A percentile compares a stretch with the other conserved stretches of the same genome.
Evolutionary conservation across 345 rosid species (phyloP).

Genomic region (Sisymbrium irio): DNA sequence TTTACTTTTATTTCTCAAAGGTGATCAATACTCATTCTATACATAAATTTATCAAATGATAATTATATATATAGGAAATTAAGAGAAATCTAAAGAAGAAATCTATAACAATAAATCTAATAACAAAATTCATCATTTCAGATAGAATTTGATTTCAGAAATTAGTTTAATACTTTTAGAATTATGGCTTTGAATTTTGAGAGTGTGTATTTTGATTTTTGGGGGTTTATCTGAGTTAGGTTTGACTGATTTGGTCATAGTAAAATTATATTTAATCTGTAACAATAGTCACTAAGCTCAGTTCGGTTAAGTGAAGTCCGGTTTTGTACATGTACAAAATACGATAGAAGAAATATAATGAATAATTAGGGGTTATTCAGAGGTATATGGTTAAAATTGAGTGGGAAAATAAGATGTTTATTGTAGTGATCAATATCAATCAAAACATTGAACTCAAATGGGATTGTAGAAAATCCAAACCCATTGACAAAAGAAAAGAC

Average conservation of each 20-base stretch:
- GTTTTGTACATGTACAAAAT: neutral
- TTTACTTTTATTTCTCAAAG: neutral
- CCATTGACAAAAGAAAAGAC: neutral
- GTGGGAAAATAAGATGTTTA: neutral
- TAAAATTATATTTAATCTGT: neutral
- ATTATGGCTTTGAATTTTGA: neutral
- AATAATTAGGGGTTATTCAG: neutral
- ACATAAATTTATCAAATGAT: neutral
- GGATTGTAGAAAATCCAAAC: neutral
- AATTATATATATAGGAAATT: neutral
- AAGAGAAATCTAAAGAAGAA: neutral
- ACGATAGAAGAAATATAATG: neutral
- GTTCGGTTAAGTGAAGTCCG: neutral
- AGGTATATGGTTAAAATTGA: neutral
- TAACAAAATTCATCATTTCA: neutral
- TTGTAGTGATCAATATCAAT: neutral
- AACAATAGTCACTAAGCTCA: neutral
- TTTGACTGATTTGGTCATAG: neutral
- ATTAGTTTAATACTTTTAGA: neutral
- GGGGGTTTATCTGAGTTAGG: neutral
- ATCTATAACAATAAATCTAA: neutral
- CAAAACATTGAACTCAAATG: neutral
- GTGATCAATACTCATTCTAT: neutral
- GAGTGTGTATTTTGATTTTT: neutral
- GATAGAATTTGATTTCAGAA: neutral